phyloP scores from a whole-genome alignment of 305 asterid genomes.

The Fraxinus sp. region DNA sequence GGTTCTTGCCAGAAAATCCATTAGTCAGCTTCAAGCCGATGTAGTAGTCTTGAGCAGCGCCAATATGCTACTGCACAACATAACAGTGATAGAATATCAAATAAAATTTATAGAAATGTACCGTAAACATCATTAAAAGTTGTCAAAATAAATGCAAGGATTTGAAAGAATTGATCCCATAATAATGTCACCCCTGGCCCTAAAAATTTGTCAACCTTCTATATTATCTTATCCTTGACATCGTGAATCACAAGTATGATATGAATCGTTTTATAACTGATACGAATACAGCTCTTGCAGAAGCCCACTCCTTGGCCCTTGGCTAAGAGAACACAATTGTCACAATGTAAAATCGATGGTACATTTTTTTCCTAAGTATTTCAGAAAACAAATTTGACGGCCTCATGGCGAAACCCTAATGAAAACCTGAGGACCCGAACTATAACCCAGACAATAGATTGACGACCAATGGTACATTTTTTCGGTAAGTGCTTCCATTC shows the following conservation, averaged over 20 bases:
- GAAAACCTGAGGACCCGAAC: background rate
- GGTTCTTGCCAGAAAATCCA: background rate
- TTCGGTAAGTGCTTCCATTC: background rate
- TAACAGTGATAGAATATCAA: background rate
- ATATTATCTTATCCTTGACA: background rate
- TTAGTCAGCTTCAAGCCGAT: background rate
- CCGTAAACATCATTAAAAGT: background rate
- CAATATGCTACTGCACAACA: background rate
- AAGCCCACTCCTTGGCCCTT: background rate
- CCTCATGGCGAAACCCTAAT: background rate
- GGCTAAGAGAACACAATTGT: background rate
- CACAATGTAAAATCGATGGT: constrained; percentile 18
- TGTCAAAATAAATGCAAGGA: background rate
- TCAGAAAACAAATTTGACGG: background rate
- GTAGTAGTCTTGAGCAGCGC: background rate
- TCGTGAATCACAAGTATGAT: background rate
- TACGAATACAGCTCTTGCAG: background rate
- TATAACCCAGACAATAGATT: background rate
- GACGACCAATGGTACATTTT: background rate
- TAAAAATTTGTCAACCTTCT: background rate
- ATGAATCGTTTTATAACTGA: background rate
- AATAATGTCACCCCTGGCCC: background rate
- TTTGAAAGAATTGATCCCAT: background rate
- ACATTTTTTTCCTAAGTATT: too few relatives aligned
- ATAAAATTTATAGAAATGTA: too few relatives aligned